Base-by-base conservation (phyloP, 108 stramenopile species). In the Cylindrotheca fusiformis region DNA sequence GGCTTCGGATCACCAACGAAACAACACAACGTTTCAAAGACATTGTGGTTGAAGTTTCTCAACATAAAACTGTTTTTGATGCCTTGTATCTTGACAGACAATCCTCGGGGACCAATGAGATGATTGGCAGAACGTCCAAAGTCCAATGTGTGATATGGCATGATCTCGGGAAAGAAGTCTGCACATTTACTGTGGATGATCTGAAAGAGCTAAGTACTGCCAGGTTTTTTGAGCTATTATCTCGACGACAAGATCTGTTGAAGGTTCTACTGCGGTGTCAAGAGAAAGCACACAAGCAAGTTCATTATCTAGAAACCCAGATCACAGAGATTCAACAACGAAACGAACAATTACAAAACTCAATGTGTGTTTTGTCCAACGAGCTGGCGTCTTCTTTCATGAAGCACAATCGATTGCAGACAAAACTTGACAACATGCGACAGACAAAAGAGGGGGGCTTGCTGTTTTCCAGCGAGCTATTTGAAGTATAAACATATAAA, bases 141-240 rank as follows among this genome's bases (percentile, higher is more conserved):
- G 62, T 74, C 36, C 65, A 65, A 19, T 60, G 55, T 26, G 32
- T 51, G 2, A 53, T 74, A 36, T 74, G 73, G 73, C 64, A 74
- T 49, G 73, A 74, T 32, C 49, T 44, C 26, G 32, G 55, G 4
- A 23, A 58, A 19, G 22, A 46, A 29, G 64, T 65, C 1, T 62
- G 65, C 20, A 53, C 58, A 14, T 67, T 57, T 50, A 30, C 50
- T 2, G 50, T 74, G 23, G 60, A 74, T 10, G 73, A 67, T 32
- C 36, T 74, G 47, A 62, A 62, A 29, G 14, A 44, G 47, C 58
- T 54, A 3, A 58, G 27, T 20, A 72, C 71, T 4, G 45, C 36
- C 22, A 30, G 56, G 30, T 46, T 72, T 4, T 72, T 55, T 32
- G 52, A 65, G 30, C 63, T 72, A 14, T 48, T 64, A 32, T 49